A percentile compares a stretch with the other conserved stretches of the same genome.
Conservation (phyloP, 129 eudicot species). For the Flaveria ramosissima region DNA sequence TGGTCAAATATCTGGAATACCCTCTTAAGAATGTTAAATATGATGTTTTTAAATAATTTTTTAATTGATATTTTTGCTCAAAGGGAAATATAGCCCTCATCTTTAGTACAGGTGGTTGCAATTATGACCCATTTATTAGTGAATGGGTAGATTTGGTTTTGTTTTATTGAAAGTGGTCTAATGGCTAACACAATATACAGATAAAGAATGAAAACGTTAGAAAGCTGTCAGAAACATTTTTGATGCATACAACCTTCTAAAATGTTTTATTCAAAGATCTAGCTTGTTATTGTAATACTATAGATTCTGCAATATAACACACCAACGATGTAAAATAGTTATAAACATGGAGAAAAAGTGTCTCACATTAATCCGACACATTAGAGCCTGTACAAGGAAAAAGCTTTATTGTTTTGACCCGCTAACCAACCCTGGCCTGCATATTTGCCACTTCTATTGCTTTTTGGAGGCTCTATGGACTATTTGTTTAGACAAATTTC, state of each 20-base stretch:
- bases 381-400: no score
- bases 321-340: neutral
- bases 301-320: neutral
- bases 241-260: neutral
- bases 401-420: neutral
- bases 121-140: neutral
- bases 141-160: neutral
- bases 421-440: neutral
- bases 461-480: neutral
- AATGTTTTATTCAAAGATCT: neutral
- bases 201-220: neutral
- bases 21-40: slow-evolving; percentile 16
- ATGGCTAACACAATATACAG: neutral
- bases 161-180: neutral
- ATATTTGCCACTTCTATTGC: neutral
- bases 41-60: neutral
- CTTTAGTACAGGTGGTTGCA: neutral
- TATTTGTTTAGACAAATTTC: neutral
- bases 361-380: neutral
- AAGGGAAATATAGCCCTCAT: neutral
- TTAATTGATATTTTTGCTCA: no score
- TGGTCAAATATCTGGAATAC: neutral
- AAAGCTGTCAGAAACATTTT: neutral
- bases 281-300: neutral
- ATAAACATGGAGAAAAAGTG: neutral